Base-by-base conservation (phyloP, 495 filamentous ascomycete species). In the Penicillium coprophilum region DNA sequence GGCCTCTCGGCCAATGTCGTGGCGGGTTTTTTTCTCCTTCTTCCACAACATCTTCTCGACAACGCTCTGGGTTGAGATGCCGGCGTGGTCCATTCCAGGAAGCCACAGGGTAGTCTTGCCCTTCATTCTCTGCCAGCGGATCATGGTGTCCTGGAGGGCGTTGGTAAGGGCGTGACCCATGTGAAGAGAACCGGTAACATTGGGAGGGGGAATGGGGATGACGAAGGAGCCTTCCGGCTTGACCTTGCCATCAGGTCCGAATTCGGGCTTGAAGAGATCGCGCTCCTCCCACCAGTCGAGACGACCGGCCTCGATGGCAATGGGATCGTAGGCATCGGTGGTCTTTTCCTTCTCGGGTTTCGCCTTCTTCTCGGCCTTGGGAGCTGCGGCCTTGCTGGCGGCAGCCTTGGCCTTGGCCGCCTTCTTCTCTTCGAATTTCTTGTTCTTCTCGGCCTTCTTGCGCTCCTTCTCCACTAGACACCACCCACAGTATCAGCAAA, bases 31-130 rank as follows among this genome's bases (percentile, higher is more conserved):
- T 63, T 83, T 74, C 59, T 85, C 76, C 55, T 81, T 78, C 69
- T 85, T 81, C 78, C 81, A 87, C 17, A 91, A 75, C 83, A 85
- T 86, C 65, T 89, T 89, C 73, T 90, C 88, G 24, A 91, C 86
- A 45, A 91, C 87, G 43, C 75, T 82, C 70, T 91, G 88, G 27
- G 88, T 91, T 2, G 86, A 84, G 61, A 91, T 89, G 72, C 87
- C 86, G 31, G 88, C 88, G 68, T 91, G 87, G 65, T 90, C 88
- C 70, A 85, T 88, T 49, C 87, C 87, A 3, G 88, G 88, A 24
- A 88, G 73, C 80, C 83, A 90, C 23, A 90, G 71, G 36, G 90
- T 91, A 6, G 83, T 82, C 62, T 82, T 82, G 43, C 83, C 83
- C 72, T 74, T 80, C 82, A 84, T 84, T 20, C 82, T 72, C 58